A percentile compares a stretch with the other conserved stretches of the same genome.
Evolutionary conservation across 805 yeast species (phyloP).

Genomic region (Kuraishia floccosa): DNA sequence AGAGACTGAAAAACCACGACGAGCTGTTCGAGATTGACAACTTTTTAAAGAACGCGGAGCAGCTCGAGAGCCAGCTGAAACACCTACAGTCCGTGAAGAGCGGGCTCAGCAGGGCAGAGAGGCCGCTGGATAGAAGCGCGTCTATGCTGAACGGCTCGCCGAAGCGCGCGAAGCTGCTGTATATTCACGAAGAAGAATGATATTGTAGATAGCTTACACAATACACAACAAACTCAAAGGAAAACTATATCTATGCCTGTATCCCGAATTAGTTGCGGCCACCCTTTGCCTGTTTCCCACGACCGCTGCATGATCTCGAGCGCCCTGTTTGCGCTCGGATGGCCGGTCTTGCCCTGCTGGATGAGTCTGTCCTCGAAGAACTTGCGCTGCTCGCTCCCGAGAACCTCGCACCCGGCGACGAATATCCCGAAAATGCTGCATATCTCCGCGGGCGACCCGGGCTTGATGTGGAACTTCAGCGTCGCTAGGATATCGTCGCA

Average conservation of each 20-base stretch:
- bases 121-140: too few species aligned
- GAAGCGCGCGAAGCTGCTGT: constrained; percentile 1
- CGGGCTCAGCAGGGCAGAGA: constrained; percentile 3
- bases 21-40: constrained; percentile 65
- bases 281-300: constrained; percentile 41
- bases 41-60: constrained; percentile 58
- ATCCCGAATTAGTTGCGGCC: constrained; percentile 34
- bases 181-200: not conserved
- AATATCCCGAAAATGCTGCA: constrained; percentile 45
- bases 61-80: constrained; percentile 51
- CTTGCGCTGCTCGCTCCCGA: constrained; percentile 21
- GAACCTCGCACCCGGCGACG: constrained; percentile 48
- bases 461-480: constrained; percentile 26
- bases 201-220: not conserved
- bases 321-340: constrained; percentile 18
- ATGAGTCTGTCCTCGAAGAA: constrained; percentile 27
- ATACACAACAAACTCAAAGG: constrained; percentile 13
- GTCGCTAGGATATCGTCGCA: constrained; percentile 27
- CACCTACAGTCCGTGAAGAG: constrained; percentile 32
- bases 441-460: constrained; percentile 38
- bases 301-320: constrained; percentile 33
- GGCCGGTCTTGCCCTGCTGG: constrained; percentile 28
- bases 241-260: constrained; percentile 33
- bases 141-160: not conserved
- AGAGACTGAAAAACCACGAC: constrained; percentile 65